phyloP scores from a whole-genome alignment of 768 basidiomycete species.

The Tulasnella sp. region DNA sequence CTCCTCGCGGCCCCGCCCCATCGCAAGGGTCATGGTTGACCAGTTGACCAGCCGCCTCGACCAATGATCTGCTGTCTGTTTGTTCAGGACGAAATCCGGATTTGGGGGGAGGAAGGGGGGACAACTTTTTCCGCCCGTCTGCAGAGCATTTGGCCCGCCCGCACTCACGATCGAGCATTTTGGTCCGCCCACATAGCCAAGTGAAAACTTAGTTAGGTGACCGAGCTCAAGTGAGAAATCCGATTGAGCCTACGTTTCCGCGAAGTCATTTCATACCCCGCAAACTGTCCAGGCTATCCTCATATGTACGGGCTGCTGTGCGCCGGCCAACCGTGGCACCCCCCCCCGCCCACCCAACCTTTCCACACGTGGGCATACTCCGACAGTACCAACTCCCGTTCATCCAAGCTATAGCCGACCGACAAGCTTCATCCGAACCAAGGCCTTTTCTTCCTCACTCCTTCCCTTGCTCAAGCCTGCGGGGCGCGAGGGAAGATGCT shows the following conservation, averaged over 20 bases:
- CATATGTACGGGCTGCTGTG: background rate
- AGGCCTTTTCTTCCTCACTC: background rate
- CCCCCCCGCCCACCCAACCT: background rate
- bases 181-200: too few relatives aligned
- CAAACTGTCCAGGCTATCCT: background rate
- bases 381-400: background rate
- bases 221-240: constrained; percentile 9
- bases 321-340: background rate
- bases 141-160: too few relatives aligned
- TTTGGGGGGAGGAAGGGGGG: too few relatives aligned
- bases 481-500: background rate
- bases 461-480: background rate
- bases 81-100: background rate
- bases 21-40: background rate
- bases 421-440: constrained; percentile 11
- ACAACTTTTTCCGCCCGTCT: too few relatives aligned
- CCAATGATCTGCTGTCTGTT: background rate
- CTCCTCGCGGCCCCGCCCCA: background rate
- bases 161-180: too few relatives aligned
- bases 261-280: background rate
- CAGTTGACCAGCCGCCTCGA: background rate
- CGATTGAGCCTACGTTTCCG: background rate
- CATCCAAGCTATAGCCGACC: constrained; percentile 7
- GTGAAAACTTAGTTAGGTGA: background rate
- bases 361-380: background rate